Evolutionary conservation across 306 rosid species (phyloP).

Genomic region (Erythrophleum fordii): DNA sequence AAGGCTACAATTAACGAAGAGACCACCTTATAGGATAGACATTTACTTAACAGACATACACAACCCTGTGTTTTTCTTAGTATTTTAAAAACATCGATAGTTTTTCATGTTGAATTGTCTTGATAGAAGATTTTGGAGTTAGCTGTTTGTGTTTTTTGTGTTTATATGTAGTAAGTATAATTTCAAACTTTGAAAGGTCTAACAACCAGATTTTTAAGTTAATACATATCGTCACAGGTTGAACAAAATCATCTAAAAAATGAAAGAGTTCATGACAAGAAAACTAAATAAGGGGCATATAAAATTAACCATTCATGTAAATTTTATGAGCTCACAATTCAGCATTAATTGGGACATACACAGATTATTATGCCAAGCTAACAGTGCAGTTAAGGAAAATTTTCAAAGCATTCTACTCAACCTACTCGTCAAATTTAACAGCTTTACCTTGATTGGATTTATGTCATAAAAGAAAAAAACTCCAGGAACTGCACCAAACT

Average conservation of each 20-base stretch:
- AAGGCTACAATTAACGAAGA: background rate
- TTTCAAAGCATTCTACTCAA: constrained; percentile 25
- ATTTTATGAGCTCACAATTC: background rate
- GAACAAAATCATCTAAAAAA: constrained; percentile 7
- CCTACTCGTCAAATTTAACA: constrained; percentile 2
- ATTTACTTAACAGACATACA: background rate
- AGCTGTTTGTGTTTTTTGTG: background rate
- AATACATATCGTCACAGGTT: constrained; percentile 6
- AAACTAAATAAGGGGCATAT: background rate
- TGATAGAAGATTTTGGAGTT: constrained; percentile 3
- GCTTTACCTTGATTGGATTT: constrained; percentile 82
- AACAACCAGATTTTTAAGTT: background rate
- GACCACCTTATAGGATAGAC: background rate
- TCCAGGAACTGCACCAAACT: constrained; percentile 70
- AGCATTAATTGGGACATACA: background rate
- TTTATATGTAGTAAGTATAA: background rate
- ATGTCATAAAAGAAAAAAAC: constrained; percentile 83
- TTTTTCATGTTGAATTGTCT: background rate
- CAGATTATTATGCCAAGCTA: background rate
- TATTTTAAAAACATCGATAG: background rate
- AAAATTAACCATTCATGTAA: background rate
- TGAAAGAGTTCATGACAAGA: background rate
- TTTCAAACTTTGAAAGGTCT: background rate
- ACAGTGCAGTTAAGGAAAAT: constrained; percentile 11
- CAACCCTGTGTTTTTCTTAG: background rate